Evolutionary conservation across 305 asterid genomes (phyloP), one percentile per base, ranked within the genome.

Genomic region (Salvia sclarea): DNA sequence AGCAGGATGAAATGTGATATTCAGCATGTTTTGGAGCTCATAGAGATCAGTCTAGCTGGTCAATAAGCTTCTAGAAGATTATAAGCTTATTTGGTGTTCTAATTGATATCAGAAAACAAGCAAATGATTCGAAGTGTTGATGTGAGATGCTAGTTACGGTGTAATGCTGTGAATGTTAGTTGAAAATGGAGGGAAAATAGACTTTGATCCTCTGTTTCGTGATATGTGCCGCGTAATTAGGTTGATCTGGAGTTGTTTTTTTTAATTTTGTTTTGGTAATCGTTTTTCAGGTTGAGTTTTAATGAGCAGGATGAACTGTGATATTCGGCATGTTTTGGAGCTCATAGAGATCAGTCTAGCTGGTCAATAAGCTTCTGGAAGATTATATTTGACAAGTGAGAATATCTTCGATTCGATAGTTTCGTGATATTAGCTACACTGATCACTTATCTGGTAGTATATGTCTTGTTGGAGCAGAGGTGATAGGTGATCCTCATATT

Each of bases 391-490:
- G 63, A 35, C 44, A 11, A 35, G 30, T 30, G 44, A 55, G 64
- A 38, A 48, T 28, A 14, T 6, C 24, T 63, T 33, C 22, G 10
- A 24, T n/a, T n/a, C n/a, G n/a, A n/a, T n/a, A n/a, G n/a, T n/a
- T n/a, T n/a, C n/a, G n/a, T n/a, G n/a, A n/a, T n/a, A n/a, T n/a
- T n/a, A n/a, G n/a, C n/a, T n/a, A n/a, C n/a, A n/a, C n/a, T 47
- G 12, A 16, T 47, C 8, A 54, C 17, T 6, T 25, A n/a, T 54
- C 21, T 54, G 33, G 28, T 13, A 13, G 28, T 13, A 13, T 28
- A 24, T n/a, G 6, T 54, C 48, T 13, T 49, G 17, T 64, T 40
- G 33, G 52, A 73, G 49, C 28, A 55, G 78, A 85, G 89, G 85
- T 72, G 80, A 81, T 50, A 41, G 50, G 58, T 71, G 75, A 72